A percentile compares a stretch with the other conserved stretches of the same genome.
Evolutionary conservation across 176 grass and related monocot species (phyloP).

Genomic region (Aegilops bicornis): DNA sequence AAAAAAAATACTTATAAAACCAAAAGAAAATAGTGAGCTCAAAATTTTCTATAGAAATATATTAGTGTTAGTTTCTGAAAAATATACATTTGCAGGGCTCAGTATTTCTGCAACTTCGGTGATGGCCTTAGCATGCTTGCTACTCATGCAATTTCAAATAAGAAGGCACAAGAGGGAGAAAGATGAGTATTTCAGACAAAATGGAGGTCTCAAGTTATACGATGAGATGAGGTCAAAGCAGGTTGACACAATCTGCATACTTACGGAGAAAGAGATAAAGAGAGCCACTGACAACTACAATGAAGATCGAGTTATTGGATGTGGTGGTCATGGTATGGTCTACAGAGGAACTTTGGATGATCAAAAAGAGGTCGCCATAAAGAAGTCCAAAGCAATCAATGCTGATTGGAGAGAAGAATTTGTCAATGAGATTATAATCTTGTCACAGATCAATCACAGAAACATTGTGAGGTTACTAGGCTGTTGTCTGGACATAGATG

Average conservation of each 20-base stretch:
- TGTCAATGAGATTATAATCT: constrained; percentile 7
- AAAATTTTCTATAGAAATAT: background rate
- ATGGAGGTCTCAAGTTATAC: background rate
- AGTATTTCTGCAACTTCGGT: background rate
- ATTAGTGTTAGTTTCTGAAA: background rate
- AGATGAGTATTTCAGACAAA: background rate
- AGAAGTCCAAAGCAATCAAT: background rate
- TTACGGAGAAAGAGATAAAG: background rate
- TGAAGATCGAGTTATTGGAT: background rate
- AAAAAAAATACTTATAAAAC: background rate
- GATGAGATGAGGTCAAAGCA: constrained; percentile 5
- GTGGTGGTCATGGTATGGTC: background rate
- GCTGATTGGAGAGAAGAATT: background rate
- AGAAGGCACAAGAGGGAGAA: background rate
- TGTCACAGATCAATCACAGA: constrained; percentile 7
- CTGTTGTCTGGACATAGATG: background rate
- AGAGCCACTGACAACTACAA: background rate
- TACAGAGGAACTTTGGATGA: constrained; percentile 4
- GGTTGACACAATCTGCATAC: background rate
- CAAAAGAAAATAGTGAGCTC: background rate
- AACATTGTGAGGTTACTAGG: constrained; percentile 3
- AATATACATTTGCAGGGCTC: background rate
- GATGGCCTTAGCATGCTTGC: constrained; percentile 2
- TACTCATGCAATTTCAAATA: background rate
- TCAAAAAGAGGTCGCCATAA: background rate